Conservation (phyloP, 164 flowering plant species). For the Saururus chinensis region DNA sequence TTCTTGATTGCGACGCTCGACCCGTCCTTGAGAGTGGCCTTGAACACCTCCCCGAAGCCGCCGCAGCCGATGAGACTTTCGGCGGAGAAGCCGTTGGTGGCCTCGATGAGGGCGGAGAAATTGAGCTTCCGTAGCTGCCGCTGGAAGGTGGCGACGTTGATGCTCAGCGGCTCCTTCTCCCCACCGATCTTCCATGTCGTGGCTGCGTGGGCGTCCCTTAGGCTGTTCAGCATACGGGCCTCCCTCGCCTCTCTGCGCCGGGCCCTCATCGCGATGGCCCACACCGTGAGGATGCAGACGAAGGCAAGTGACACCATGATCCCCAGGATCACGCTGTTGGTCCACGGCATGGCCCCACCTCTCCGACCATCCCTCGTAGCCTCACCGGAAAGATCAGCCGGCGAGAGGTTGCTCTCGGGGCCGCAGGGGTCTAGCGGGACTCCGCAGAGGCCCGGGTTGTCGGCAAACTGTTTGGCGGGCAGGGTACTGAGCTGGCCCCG, state of each 20-base stretch:
- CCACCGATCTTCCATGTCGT: conserved; percentile 88
- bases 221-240: conserved; percentile 52
- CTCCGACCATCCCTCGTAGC: not conserved
- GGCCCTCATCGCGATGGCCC: conserved; percentile 68
- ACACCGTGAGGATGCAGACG: conserved; percentile 52
- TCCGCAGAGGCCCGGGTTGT: conserved; percentile 93
- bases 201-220: conserved; percentile 56
- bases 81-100: conserved; percentile 65
- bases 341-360: conserved; percentile 41
- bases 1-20: conserved; percentile 63
- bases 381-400: not conserved
- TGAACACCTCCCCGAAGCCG: conserved; percentile 69
- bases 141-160: conserved; percentile 70
- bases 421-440: conserved; percentile 52
- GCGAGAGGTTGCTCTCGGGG: not conserved
- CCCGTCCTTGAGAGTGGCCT: conserved; percentile 62
- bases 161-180: conserved; percentile 80
- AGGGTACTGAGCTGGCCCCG: conserved; percentile 84
- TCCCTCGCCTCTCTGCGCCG: conserved; percentile 53
- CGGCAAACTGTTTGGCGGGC: conserved; percentile 65
- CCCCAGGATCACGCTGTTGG: conserved; percentile 66
- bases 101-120: conserved; percentile 61
- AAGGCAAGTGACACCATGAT: conserved; percentile 54
- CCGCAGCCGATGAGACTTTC: conserved; percentile 60
- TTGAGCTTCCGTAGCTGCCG: conserved; percentile 51